Evolutionary conservation across 257 asterid species (phyloP).

Genomic region (Fraxinus cuspidata): DNA sequence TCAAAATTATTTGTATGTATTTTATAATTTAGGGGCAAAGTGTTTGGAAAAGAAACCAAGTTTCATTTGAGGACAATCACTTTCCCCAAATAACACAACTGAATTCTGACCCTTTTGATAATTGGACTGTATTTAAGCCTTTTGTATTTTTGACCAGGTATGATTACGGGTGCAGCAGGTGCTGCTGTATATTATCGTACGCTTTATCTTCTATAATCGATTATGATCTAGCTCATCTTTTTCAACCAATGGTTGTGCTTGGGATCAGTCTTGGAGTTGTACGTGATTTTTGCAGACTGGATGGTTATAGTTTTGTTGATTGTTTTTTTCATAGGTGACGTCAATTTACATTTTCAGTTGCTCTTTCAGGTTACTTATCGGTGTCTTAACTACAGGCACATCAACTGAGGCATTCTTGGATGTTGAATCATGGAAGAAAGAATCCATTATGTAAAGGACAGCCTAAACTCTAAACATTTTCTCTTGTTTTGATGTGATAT

Average conservation of each 20-base stretch:
- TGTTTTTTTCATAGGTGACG: slow-evolving; percentile 53
- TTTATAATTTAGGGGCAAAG: background rate
- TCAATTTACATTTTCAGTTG: background rate
- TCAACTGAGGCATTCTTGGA: slow-evolving; percentile 60
- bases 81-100: background rate
- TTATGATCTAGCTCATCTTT: slow-evolving; percentile 61
- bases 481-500: slow-evolving; percentile 1
- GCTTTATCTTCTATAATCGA: slow-evolving; percentile 59
- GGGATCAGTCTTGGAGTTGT: slow-evolving; percentile 65
- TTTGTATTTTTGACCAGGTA: slow-evolving; percentile 37
- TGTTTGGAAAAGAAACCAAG: background rate
- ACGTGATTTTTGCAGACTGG: slow-evolving; percentile 65
- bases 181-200: slow-evolving; percentile 55
- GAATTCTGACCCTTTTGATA: background rate
- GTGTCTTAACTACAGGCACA: slow-evolving; percentile 36
- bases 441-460: slow-evolving; percentile 49
- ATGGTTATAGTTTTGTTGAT: slow-evolving; percentile 58
- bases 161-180: slow-evolving; percentile 65
- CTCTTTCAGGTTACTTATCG: slow-evolving; percentile 16
- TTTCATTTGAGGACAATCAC: background rate
- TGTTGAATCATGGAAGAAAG: slow-evolving; percentile 58
- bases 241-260: slow-evolving; percentile 64
- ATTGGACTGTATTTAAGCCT: slow-evolving; percentile 2
- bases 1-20: too few relatives aligned
- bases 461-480: background rate